A percentile compares a stretch with the other conserved stretches of the same genome.
Conservation (phyloP, 768 basidiomycete species). For the Leccinum truebloodii region DNA sequence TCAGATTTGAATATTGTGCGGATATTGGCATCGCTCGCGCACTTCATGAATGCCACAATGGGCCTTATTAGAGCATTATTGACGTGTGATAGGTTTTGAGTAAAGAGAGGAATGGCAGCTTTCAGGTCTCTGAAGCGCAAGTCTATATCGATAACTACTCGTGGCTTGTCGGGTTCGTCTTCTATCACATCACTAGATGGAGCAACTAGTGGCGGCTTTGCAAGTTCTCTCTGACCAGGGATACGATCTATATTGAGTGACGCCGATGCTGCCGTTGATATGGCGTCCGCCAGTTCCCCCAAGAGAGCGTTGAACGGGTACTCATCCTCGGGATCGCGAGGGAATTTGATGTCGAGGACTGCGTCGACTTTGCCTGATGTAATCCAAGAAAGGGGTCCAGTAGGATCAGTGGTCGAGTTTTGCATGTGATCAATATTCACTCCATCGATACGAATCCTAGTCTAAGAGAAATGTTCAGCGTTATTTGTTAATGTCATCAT, state of each 20-base stretch:
- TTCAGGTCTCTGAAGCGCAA: conserved; percentile 93
- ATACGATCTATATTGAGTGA: conserved; percentile 57
- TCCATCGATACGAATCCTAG: conserved; percentile 94
- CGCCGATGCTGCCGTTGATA: conserved; percentile 61
- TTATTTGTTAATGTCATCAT: background rate
- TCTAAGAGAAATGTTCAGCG: conserved; percentile 44
- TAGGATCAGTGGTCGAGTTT: conserved; percentile 74
- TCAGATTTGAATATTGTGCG: conserved; percentile 1
- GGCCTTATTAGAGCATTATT: conserved; percentile 92
- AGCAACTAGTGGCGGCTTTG: conserved; percentile 80
- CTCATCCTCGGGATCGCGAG: conserved; percentile 72
- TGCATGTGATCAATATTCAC: conserved; percentile 96
- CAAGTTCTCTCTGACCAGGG: conserved; percentile 84
- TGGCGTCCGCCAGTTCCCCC: conserved; percentile 88
- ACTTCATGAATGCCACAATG: conserved; percentile 99
- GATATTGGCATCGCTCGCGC: conserved; percentile 29
- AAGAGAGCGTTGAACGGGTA: conserved; percentile 77
- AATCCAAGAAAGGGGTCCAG: conserved; percentile 92
- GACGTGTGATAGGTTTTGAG: conserved; percentile 83
- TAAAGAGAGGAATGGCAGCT: conserved; percentile 91
- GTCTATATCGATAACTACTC: conserved; percentile 87
- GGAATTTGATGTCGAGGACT: conserved; percentile 97
- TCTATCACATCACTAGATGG: conserved; percentile 49
- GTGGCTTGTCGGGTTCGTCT: conserved; percentile 38
- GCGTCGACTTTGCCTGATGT: conserved; percentile 96